These are phyloP conservation scores for Rhododendron mucronatum DNA, from an alignment of 148 eudicot species.

Conservation along the genomic window DNA sequence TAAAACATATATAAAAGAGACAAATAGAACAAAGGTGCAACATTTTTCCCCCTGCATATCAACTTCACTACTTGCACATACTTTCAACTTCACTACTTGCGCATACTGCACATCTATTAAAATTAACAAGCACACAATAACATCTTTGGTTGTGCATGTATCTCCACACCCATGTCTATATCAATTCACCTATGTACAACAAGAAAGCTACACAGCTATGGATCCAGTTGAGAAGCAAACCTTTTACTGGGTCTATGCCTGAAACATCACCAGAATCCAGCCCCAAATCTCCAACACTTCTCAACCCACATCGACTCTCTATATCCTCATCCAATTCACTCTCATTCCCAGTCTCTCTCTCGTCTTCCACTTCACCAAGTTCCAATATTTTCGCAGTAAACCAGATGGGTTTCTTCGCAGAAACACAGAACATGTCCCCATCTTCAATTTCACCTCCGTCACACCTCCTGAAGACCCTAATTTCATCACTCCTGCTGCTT, in stretches of 20 bases:
- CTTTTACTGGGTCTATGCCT: conserved; percentile 69
- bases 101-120: background rate
- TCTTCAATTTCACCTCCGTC: conserved; percentile 55
- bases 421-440: conserved; percentile 71
- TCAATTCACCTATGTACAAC: background rate
- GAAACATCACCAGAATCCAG: conserved; percentile 50
- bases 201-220: background rate
- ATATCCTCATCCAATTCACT: conserved; percentile 38
- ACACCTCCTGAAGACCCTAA: conserved; percentile 47
- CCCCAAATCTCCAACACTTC: conserved; percentile 34
- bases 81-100: background rate
- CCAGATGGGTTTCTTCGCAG: conserved; percentile 59
- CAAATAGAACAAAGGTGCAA: too few species aligned
- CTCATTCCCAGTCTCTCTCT: conserved; percentile 16
- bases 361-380: conserved; percentile 17
- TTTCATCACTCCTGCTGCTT: conserved; percentile 19
- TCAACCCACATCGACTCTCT: conserved; percentile 21
- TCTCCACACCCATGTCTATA: background rate
- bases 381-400: conserved; percentile 36
- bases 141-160: background rate
- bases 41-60: too few species aligned
- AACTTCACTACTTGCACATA: background rate
- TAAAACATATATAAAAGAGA: too few species aligned
- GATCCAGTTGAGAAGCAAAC: conserved; percentile 30
- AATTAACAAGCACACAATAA: background rate